phyloP scores from a whole-genome alignment of 2,329 filamentous ascomycete genomes.

The Macrophomina tecta region DNA sequence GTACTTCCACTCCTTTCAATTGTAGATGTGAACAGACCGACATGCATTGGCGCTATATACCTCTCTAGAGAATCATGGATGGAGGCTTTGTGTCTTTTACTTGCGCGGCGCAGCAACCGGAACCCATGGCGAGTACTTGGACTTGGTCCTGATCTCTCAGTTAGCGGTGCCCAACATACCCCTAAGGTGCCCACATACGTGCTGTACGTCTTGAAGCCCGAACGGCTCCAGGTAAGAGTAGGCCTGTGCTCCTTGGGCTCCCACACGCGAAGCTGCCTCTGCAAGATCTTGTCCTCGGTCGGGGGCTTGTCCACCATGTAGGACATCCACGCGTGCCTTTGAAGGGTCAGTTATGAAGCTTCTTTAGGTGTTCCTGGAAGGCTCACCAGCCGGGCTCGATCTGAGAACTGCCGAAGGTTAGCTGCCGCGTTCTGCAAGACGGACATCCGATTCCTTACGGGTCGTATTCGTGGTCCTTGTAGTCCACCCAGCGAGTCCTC shows the following conservation, averaged over 20 bases:
- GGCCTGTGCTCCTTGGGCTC: slow-evolving; percentile 75
- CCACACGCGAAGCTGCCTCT: slow-evolving; percentile 72
- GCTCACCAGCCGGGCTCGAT: slow-evolving; percentile 86
- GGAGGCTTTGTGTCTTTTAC: neutral
- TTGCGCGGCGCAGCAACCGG: slow-evolving; percentile 53
- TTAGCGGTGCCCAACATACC: neutral
- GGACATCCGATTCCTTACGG: slow-evolving; percentile 58
- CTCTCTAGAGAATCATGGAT: slow-evolving; percentile 7
- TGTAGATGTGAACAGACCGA: neutral
- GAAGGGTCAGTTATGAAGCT: neutral
- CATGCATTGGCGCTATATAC: slow-evolving; percentile 23
- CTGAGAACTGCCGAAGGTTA: slow-evolving; percentile 66
- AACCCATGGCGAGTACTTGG: slow-evolving; percentile 56
- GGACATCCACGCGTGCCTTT: slow-evolving; percentile 90
- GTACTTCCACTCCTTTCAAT: neutral
- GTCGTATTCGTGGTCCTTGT: slow-evolving; percentile 85
- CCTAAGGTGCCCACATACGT: slow-evolving; percentile 69
- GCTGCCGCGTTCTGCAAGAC: slow-evolving; percentile 29
- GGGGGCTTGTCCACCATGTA: slow-evolving; percentile 91
- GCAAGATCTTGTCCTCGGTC: slow-evolving; percentile 73
- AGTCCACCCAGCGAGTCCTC: slow-evolving; percentile 96
- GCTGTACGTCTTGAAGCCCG: slow-evolving; percentile 90
- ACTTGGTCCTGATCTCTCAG: slow-evolving; percentile 51
- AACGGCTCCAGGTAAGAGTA: slow-evolving; percentile 76
- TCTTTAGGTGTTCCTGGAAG: neutral